Conservation (phyloP, 2,329 filamentous ascomycete species). For the Thielaviopsis euricoi region DNA sequence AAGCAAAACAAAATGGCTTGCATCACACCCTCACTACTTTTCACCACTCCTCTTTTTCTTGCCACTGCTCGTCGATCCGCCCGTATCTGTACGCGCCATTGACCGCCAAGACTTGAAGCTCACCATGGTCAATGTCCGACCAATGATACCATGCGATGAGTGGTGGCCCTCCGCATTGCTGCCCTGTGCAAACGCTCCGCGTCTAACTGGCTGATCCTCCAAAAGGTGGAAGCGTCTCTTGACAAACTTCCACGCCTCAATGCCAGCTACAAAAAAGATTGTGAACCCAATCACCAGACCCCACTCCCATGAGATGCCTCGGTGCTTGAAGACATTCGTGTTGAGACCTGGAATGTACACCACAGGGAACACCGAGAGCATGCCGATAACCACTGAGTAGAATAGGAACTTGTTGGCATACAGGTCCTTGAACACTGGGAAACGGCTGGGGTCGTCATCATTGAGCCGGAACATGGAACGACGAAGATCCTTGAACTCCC, state of each 20-base stretch:
- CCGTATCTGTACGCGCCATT: constrained; percentile 25
- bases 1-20: background rate
- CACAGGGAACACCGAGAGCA: constrained; percentile 46
- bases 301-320: constrained; percentile 60
- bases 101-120: constrained; percentile 33
- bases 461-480: constrained; percentile 55
- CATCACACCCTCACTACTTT: background rate
- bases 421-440: constrained; percentile 44
- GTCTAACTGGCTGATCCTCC: constrained; percentile 33
- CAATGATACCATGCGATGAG: constrained; percentile 20
- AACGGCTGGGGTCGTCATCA: constrained; percentile 30
- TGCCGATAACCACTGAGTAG: constrained; percentile 45
- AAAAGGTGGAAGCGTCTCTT: constrained; percentile 42
- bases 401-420: constrained; percentile 57
- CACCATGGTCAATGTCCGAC: constrained; percentile 33
- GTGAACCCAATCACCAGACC: constrained; percentile 47
- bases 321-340: constrained; percentile 55
- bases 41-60: background rate
- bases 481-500: constrained; percentile 61
- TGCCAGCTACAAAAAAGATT: constrained; percentile 45
- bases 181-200: constrained; percentile 36
- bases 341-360: constrained; percentile 62
- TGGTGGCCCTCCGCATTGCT: constrained; percentile 28
- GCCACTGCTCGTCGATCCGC: constrained; percentile 17
- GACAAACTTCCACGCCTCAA: constrained; percentile 55